Percentiles rank a stretch among this genome's conserved stretches.
phyloP scores from a whole-genome alignment of 306 rosid species.

The Mimosa bimucronata region DNA sequence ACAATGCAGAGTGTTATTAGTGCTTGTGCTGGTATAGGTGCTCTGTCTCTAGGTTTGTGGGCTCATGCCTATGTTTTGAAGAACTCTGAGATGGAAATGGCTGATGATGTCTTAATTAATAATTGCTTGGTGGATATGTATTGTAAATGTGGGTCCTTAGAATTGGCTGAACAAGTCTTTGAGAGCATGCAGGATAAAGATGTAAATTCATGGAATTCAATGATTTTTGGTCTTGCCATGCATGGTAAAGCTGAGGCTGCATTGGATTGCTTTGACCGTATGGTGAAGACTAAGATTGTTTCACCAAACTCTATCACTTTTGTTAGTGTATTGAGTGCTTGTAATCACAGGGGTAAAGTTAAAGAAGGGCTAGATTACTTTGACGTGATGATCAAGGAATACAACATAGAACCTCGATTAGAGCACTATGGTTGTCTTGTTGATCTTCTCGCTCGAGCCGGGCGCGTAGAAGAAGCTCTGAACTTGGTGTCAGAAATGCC shows the following conservation, averaged over 20 bases:
- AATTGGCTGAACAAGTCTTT: slow-evolving; percentile 65
- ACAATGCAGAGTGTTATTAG: slow-evolving; percentile 76
- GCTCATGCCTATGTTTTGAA: slow-evolving; percentile 71
- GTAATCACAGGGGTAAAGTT: slow-evolving; percentile 76
- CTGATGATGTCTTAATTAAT: slow-evolving; percentile 53
- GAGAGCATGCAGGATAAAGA: slow-evolving; percentile 61
- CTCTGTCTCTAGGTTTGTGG: slow-evolving; percentile 80
- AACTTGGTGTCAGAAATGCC: slow-evolving; percentile 69
- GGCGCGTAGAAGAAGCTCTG: slow-evolving; percentile 64
- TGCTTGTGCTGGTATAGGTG: slow-evolving; percentile 79
- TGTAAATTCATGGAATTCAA: slow-evolving; percentile 71
- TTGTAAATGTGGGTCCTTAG: slow-evolving; percentile 72
- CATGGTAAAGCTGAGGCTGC: slow-evolving; percentile 70
- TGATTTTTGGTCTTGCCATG: slow-evolving; percentile 71
- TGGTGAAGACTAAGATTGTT: slow-evolving; percentile 48
- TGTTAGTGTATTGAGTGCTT: slow-evolving; percentile 75
- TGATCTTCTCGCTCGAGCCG: slow-evolving; percentile 75
- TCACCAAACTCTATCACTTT: slow-evolving; percentile 74
- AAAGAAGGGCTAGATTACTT: slow-evolving; percentile 59
- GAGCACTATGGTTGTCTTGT: slow-evolving; percentile 89
- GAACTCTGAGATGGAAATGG: slow-evolving; percentile 37
- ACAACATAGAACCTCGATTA: slow-evolving; percentile 58
- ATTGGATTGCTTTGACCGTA: slow-evolving; percentile 47
- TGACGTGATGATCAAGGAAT: slow-evolving; percentile 59
- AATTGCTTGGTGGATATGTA: slow-evolving; percentile 81